Evolutionary conservation across 345 rosid species (phyloP), one percentile per base, ranked within the genome.

Genomic region (Aurinia saxatilis): DNA sequence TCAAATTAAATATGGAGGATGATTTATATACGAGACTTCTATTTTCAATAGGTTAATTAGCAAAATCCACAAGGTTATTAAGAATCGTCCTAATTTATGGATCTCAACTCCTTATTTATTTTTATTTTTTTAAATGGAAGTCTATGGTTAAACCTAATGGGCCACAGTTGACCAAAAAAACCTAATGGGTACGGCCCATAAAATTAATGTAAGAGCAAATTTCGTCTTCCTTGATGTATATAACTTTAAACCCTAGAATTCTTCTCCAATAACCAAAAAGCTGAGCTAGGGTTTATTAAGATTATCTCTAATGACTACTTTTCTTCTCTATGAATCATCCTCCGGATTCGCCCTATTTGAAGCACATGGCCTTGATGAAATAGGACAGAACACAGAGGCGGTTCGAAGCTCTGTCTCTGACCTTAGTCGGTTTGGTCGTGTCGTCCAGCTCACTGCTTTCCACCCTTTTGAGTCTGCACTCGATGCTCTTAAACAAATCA

Each of bases 321-420:
- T 76, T 71, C 60, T 86, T 54, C 63, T 86, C 0, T 70, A 74
- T 72, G 96, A 86, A 73, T 73, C 96, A 14, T 78, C 96, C 25
- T 89, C 96, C 11, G 95, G 96, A 2, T 86, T 78, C 66, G 64
- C 77, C 17, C 59, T 89, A 54, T 75, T 84, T 33, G 60, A 44
- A 1, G 96, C 77, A 7, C 75, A 82, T 9, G 88, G 95, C 0
- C 74, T 86, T 50, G 95, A 89, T 66, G 87, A 86, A 73, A 89
- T 89, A 30, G 96, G 91, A 29, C 95, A 89, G 68, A 80, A 81
- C 78, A 80, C 84, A 0, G 95, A 90, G 52, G 95, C 96, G 3
- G 95, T 89, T 51, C 84, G 86, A 33, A 72, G 57, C 81, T 89
- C 96, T 18, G 76, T 90, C 38, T 17, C 78, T 2, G 95, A 90